Percentiles rank a stretch among this genome's conserved stretches.
Conservation (phyloP, 768 basidiomycete species). For the Serendipita vermifera region DNA sequence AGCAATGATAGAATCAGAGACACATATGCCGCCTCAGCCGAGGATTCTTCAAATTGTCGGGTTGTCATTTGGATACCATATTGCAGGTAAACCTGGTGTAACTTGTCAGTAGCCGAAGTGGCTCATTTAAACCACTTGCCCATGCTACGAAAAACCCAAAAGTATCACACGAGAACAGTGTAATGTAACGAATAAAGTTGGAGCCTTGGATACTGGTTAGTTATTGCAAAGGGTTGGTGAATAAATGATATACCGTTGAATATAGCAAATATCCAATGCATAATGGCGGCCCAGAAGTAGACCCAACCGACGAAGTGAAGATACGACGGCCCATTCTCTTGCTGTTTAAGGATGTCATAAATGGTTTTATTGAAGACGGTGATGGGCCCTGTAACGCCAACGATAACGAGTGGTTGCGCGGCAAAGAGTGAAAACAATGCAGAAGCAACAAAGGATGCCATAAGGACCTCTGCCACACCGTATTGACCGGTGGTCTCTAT, state of each 20-base stretch:
- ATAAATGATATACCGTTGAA: slow-evolving; percentile 47
- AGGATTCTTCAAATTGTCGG: slow-evolving; percentile 42
- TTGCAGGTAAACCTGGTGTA: slow-evolving; percentile 49
- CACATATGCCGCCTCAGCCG: slow-evolving; percentile 38
- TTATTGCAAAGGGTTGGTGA: neutral
- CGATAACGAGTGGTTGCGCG: slow-evolving; percentile 83
- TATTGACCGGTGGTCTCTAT: slow-evolving; percentile 86
- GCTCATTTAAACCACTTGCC: slow-evolving; percentile 25
- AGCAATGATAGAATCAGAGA: slow-evolving; percentile 61
- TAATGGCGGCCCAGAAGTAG: slow-evolving; percentile 77
- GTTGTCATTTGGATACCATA: slow-evolving; percentile 79
- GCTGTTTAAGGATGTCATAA: slow-evolving; percentile 52
- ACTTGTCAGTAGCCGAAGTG: neutral
- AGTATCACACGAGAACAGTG: slow-evolving; percentile 80
- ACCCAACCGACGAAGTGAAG: slow-evolving; percentile 87
- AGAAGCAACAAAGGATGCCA: slow-evolving; percentile 79
- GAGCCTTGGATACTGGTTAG: slow-evolving; percentile 39
- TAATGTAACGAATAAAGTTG: slow-evolving; percentile 76
- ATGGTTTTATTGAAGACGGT: slow-evolving; percentile 89
- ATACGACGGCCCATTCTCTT: slow-evolving; percentile 53
- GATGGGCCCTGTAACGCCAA: slow-evolving; percentile 87
- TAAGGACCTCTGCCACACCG: slow-evolving; percentile 75
- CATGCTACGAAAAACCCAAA: slow-evolving; percentile 90
- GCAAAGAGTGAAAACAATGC: slow-evolving; percentile 78
- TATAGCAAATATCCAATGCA: slow-evolving; percentile 57